phyloP scores from a whole-genome alignment of 345 rosid genomes.

The Rhodomyrtus tomentosa region DNA sequence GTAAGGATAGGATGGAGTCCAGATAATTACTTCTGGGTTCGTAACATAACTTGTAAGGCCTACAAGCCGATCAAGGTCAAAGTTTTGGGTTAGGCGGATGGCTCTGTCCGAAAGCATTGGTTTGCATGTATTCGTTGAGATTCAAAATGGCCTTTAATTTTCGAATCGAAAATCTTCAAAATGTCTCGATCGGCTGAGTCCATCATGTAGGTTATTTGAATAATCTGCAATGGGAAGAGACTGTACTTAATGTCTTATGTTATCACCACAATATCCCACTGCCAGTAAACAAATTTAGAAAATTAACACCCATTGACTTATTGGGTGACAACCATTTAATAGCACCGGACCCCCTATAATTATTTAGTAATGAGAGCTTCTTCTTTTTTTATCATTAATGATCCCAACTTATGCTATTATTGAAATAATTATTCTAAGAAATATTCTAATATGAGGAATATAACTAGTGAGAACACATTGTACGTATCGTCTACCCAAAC shows the following conservation, averaged over 20 bases:
- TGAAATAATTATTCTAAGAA: background rate
- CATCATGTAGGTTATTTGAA: background rate
- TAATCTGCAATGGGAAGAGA: background rate
- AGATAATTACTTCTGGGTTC: background rate
- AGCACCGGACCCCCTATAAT: background rate
- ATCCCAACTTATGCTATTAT: background rate
- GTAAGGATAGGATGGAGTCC: fast-evolving
- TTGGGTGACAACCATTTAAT: background rate
- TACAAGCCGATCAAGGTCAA: background rate
- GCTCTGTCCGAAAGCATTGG: too few relatives aligned
- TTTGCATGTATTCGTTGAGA: background rate
- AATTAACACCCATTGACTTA: background rate
- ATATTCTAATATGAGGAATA: background rate
- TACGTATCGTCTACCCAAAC: background rate
- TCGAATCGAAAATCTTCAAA: background rate
- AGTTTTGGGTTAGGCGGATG: background rate
- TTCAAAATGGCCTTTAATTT: background rate
- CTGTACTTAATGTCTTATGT: background rate
- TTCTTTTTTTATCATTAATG: background rate
- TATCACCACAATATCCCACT: background rate
- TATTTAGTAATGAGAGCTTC: background rate
- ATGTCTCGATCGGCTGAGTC: fast-evolving
- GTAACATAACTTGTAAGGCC: fast-evolving
- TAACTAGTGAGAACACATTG: background rate
- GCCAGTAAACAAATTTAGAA: background rate